Conservation (phyloP, 306 rosid species). For the Neltuma alba region DNA sequence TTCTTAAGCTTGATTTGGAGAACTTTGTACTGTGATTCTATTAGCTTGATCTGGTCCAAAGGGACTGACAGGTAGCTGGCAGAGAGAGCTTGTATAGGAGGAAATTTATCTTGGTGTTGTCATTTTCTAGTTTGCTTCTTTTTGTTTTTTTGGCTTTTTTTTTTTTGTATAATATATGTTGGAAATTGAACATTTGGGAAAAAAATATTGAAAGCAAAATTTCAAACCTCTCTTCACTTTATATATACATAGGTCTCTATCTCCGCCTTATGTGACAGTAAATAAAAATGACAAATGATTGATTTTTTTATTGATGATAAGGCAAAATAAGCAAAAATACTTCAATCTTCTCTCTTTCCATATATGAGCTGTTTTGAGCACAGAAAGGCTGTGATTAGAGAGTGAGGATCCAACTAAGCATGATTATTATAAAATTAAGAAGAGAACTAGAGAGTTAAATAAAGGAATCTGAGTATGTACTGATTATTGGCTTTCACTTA, state of each 20-base stretch:
- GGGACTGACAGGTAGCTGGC: constrained; percentile 53
- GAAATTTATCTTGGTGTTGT: constrained; percentile 48
- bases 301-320: neutral
- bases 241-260: neutral
- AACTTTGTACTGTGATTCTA: constrained; percentile 45
- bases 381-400: neutral
- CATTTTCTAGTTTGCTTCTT: constrained; percentile 29
- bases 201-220: constrained; percentile 29
- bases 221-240: neutral
- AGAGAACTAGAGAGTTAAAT: constrained; percentile 4
- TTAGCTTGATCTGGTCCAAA: constrained; percentile 64
- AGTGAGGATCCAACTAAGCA: constrained; percentile 17
- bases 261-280: neutral
- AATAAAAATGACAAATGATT: neutral
- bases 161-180: constrained; percentile 35
- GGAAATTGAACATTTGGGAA: constrained; percentile 9
- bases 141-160: constrained; percentile 15
- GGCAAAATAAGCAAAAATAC: neutral
- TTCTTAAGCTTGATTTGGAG: constrained; percentile 46
- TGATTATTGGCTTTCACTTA: neutral
- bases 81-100: constrained; percentile 81
- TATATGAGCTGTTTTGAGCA: neutral
- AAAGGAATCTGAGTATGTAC: constrained; percentile 36
- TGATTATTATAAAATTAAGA: neutral
- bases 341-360: neutral